Conservation (phyloP, 1,139 yeast genomes). For the Scheffersomyces segobiensis region DNA sequence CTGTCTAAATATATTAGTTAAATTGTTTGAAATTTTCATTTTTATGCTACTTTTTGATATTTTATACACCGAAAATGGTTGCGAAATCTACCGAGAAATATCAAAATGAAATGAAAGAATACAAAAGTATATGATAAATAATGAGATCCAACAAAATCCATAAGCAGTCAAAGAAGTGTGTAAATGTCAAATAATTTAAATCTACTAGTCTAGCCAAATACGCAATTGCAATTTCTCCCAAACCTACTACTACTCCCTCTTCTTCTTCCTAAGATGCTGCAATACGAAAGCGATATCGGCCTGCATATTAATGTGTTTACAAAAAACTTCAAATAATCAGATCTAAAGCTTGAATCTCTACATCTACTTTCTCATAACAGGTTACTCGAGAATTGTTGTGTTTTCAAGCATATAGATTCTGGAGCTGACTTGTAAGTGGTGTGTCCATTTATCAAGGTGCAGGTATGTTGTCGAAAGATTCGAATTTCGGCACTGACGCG, state of each 20-base stretch:
- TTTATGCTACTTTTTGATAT: no score
- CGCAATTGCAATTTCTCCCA: no score
- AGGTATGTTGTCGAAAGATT: neutral
- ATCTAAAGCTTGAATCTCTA: neutral
- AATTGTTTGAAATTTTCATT: no score
- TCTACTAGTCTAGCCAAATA: neutral
- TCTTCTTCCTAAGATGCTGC: neutral
- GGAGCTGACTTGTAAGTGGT: neutral
- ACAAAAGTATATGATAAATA: neutral
- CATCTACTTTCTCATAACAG: neutral
- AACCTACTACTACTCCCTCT: neutral
- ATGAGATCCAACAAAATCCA: neutral
- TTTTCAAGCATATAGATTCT: neutral
- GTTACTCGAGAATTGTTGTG: neutral
- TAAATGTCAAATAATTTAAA: no score
- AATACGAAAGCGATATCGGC: neutral
- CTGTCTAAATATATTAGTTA: no score
- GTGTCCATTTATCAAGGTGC: neutral
- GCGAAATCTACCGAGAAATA: neutral
- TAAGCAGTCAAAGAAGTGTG: no score
- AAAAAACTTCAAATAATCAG: neutral
- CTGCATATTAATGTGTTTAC: neutral
- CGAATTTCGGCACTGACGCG: neutral
- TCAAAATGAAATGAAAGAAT: no score
- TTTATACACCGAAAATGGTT: neutral